phyloP scores from a whole-genome alignment of 176 grass and related monocot species.

The Lolium multiflorum region DNA sequence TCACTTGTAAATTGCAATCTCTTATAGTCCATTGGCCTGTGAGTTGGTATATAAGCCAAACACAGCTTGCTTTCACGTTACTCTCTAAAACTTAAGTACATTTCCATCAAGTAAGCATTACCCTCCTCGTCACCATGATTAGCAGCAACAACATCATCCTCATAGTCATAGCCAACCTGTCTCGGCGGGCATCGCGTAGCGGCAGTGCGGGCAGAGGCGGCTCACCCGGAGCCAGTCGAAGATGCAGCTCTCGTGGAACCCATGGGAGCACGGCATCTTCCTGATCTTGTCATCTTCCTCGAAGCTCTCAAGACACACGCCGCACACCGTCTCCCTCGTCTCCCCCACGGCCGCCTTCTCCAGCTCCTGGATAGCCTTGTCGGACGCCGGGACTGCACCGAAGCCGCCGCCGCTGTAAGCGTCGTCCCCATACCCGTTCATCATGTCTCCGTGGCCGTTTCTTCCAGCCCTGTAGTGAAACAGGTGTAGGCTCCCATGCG shows the following conservation, averaged over 20 bases:
- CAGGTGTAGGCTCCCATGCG: too few species aligned
- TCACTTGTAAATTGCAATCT: too few species aligned
- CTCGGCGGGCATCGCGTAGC: background rate
- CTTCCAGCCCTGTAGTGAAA: too few species aligned
- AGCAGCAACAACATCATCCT: background rate
- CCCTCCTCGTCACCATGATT: background rate
- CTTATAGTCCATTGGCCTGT: too few species aligned
- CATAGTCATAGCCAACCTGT: background rate
- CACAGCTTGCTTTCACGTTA: too few species aligned
- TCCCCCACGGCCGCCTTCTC: background rate
- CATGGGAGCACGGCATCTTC: slow-evolving; percentile 13
- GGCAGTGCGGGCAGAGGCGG: slow-evolving; percentile 6
- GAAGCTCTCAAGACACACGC: background rate
- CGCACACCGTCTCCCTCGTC: background rate
- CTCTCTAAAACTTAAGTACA: too few species aligned
- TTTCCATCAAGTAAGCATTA: too few species aligned
- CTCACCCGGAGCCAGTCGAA: slow-evolving; percentile 11
- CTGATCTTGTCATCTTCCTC: background rate
- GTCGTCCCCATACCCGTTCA: background rate
- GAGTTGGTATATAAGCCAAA: too few species aligned
- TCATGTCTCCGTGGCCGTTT: too few species aligned
- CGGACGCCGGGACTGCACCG: background rate
- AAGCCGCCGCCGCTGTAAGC: background rate
- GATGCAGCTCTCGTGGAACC: background rate
- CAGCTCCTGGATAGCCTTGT: background rate